phyloP scores from a whole-genome alignment of 1,284 basidiomycete genomes.

The Ceratobasidium papillatum region DNA sequence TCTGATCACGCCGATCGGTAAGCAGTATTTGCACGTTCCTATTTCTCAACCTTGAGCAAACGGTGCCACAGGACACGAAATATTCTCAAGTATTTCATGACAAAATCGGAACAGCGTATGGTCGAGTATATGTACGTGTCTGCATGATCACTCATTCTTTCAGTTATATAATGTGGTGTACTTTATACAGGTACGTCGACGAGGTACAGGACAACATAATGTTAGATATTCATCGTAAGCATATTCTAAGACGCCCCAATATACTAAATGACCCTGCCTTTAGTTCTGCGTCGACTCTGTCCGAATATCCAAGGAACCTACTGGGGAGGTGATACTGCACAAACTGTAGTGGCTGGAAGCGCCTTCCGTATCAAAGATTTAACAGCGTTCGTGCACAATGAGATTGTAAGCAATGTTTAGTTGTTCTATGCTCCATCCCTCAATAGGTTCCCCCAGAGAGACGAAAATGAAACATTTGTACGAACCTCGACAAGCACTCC shows the following conservation, averaged over 20 bases:
- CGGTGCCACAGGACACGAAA: conserved; percentile 12
- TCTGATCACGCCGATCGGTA: conserved; percentile 37
- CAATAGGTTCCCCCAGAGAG: neutral
- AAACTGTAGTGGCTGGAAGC: conserved; percentile 42
- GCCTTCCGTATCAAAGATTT: conserved; percentile 43
- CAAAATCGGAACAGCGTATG: neutral
- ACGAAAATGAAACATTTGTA: neutral
- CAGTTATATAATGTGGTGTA: neutral
- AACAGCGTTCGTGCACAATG: conserved; percentile 32
- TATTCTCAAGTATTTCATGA: neutral
- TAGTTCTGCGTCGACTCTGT: conserved; percentile 40
- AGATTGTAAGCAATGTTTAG: conserved; percentile 9
- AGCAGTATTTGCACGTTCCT: neutral
- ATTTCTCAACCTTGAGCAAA: neutral
- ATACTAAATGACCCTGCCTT: neutral
- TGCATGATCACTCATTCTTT: neutral
- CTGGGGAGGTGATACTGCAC: conserved; percentile 44
- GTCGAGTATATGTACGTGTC: conserved; percentile 35
- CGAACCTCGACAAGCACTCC: neutral
- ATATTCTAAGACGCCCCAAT: neutral
- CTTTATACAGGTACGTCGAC: conserved; percentile 12
- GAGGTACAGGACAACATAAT: conserved; percentile 43
- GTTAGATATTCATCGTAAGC: conserved; percentile 35
- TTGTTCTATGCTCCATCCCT: neutral
- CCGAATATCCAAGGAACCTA: conserved; percentile 40